These are phyloP conservation scores for Fibroporia radiculosa DNA, from an alignment of 768 basidiomycete genomes.

Conservation along the genomic window DNA sequence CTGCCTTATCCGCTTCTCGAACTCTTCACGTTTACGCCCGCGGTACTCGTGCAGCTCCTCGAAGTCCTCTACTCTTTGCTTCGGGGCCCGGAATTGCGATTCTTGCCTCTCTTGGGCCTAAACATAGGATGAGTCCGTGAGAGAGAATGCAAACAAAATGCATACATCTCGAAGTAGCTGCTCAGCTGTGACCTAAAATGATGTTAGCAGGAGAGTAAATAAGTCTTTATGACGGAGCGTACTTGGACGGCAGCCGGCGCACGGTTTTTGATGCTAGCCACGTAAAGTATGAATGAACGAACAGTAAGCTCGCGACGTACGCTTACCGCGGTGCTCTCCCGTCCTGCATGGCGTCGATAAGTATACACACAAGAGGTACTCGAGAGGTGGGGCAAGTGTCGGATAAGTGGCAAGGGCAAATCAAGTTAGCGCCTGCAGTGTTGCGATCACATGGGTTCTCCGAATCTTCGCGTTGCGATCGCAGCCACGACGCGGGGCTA, in stretches of 20 bases:
- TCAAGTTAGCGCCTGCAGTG: too few relatives aligned
- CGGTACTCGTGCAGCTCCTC: conserved; percentile 88
- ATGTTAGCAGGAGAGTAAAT: conserved; percentile 12
- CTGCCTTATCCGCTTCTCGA: conserved; percentile 80
- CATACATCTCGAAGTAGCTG: conserved; percentile 90
- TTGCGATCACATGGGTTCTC: too few relatives aligned
- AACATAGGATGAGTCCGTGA: neutral
- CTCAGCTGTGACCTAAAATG: conserved; percentile 86
- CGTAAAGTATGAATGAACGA: too few relatives aligned
- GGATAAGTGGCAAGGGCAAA: too few relatives aligned
- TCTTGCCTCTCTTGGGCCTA: conserved; percentile 98
- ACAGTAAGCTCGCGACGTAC: neutral
- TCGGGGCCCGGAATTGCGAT: conserved; percentile 82
- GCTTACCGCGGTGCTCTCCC: conserved; percentile 68
- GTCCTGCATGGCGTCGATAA: conserved; percentile 85
- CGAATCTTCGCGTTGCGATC: too few relatives aligned
- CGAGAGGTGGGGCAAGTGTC: too few relatives aligned
- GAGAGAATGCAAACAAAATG: neutral
- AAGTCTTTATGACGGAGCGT: neutral
- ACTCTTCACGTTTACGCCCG: conserved; percentile 87
- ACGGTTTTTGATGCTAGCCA: conserved; percentile 81
- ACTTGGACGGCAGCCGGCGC: conserved; percentile 93
- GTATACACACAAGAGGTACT: too few relatives aligned
- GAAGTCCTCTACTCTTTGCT: conserved; percentile 93
- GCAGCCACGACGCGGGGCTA: too few relatives aligned